Evolutionary conservation across 2,329 filamentous ascomycete species (phyloP).

Genomic region (Aschersonia sp.): DNA sequence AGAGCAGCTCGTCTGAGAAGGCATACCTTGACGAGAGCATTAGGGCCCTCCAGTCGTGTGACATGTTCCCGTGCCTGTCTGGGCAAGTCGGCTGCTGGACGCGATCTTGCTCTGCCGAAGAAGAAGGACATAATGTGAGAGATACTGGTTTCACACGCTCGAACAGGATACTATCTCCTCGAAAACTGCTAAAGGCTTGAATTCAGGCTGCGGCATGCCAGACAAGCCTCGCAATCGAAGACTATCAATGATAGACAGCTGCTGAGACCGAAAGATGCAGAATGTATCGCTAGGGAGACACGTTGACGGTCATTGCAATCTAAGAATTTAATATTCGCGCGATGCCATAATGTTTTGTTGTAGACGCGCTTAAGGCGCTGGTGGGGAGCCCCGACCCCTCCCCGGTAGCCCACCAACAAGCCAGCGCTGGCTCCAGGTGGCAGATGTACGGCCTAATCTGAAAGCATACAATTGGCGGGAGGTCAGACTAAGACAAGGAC

Average conservation of each 20-base stretch:
- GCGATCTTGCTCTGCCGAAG: conserved; percentile 36
- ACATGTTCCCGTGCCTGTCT: conserved; percentile 42
- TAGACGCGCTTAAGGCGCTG: not conserved
- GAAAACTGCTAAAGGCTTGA: not conserved
- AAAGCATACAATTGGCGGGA: no score
- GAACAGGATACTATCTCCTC: not conserved
- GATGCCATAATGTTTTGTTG: not conserved
- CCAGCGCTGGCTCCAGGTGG: not conserved
- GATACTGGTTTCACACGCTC: not conserved
- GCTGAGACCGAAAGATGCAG: not conserved
- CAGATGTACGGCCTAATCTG: no score
- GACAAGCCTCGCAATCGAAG: not conserved
- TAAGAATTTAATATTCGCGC: no score
- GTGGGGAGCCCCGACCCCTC: no score
- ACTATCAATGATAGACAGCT: not conserved
- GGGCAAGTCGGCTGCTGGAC: conserved; percentile 37
- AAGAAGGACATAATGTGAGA: conserved; percentile 34
- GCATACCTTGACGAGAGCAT: conserved; percentile 31
- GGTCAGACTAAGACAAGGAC: no score
- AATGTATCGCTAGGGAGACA: not conserved
- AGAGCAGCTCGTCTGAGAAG: not conserved
- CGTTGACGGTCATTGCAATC: no score
- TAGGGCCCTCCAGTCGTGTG: conserved; percentile 34
- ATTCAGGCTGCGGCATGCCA: not conserved
- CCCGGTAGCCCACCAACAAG: not conserved